Conservation (phyloP, 768 basidiomycete genomes). For the Artomyces pyxidatus region DNA sequence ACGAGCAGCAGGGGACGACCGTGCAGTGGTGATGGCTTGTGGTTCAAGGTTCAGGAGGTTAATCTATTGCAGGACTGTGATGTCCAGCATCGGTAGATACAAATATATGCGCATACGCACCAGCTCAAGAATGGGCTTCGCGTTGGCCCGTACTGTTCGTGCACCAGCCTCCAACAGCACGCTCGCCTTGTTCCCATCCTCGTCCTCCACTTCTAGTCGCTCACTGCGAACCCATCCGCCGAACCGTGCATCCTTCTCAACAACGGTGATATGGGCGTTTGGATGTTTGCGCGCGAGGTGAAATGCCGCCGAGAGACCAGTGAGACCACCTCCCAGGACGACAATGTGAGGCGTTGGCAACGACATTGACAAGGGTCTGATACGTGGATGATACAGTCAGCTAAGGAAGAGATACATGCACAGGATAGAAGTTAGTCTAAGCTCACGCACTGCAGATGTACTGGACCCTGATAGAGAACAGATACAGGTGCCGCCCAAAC, state of each 20-base stretch:
- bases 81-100: neutral
- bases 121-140: conserved; percentile 67
- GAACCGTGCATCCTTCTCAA: conserved; percentile 55
- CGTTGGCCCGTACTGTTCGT: conserved; percentile 73
- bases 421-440: too few species aligned
- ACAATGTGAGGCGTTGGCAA: conserved; percentile 35
- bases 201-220: conserved; percentile 34
- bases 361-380: neutral
- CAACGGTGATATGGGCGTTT: conserved; percentile 45
- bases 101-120: conserved; percentile 37
- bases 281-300: conserved; percentile 66
- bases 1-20: conserved; percentile 61
- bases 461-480: too few species aligned
- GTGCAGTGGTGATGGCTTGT: conserved; percentile 58
- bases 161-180: conserved; percentile 83
- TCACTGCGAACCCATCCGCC: conserved; percentile 87
- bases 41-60: conserved; percentile 59
- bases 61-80: too few species aligned
- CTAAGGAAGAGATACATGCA: too few species aligned
- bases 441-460: too few species aligned
- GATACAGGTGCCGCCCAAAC: too few species aligned
- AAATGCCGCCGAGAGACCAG: conserved; percentile 77
- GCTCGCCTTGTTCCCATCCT: conserved; percentile 22
- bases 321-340: conserved; percentile 73
- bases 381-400: too few species aligned